Conservation (phyloP, 179 eudicot species). For the Beta corolliflora region DNA sequence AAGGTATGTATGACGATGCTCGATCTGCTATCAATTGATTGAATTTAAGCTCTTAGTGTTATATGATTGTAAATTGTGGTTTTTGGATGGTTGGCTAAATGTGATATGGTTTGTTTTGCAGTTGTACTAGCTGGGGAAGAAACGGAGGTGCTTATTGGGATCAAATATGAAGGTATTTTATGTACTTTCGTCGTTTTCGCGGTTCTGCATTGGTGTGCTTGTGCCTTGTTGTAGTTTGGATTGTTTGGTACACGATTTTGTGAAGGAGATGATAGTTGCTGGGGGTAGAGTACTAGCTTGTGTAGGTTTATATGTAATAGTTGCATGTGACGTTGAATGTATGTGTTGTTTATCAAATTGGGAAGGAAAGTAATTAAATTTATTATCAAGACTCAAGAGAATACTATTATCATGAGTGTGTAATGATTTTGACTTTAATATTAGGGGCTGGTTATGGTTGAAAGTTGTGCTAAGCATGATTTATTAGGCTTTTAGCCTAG, state of each 20-base stretch:
- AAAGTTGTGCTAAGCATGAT: neutral
- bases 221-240: neutral
- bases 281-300: neutral
- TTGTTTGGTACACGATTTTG: neutral
- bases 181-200: neutral
- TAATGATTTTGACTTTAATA: neutral
- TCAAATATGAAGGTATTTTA: constrained; percentile 72
- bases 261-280: neutral
- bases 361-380: too few relatives aligned
- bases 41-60: constrained; percentile 10
- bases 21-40: neutral
- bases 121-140: constrained; percentile 82
- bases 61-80: constrained; percentile 1
- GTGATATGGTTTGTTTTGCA: constrained; percentile 35
- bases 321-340: constrained; percentile 1
- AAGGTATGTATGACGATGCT: constrained; percentile 38
- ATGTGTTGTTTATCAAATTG: neutral
- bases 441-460: constrained; percentile 1
- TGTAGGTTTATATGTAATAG: neutral
- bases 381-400: neutral
- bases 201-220: neutral
- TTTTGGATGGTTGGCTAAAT: constrained; percentile 19
- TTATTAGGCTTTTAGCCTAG: neutral
- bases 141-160: constrained; percentile 69
- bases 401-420: neutral